phyloP scores from a whole-genome alignment of 2,329 filamentous ascomycete genomes.

The Fusarium mundagurra region DNA sequence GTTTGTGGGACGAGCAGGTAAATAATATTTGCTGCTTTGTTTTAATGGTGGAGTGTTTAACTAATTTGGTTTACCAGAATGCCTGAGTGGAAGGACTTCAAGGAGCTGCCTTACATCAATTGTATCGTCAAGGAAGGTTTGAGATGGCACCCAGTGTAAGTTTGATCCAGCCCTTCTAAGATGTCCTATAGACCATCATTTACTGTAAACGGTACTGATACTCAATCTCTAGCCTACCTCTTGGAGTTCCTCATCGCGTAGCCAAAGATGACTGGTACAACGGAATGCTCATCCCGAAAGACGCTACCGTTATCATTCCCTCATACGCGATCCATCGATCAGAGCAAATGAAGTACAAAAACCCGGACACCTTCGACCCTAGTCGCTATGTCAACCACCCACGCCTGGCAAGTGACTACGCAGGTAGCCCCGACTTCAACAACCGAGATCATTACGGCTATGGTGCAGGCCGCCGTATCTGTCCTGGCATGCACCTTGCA shows the following conservation, averaged over 20 bases:
- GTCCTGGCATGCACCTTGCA: neutral
- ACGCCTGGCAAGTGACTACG: neutral
- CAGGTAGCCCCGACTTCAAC: neutral
- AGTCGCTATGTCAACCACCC: neutral
- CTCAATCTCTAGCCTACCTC: neutral
- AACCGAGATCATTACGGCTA: neutral
- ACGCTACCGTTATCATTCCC: neutral
- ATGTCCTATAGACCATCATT: too few species aligned
- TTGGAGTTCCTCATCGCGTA: neutral
- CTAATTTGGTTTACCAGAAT: neutral
- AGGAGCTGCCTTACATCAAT: neutral
- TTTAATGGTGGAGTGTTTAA: rapidly evolving
- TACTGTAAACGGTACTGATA: neutral
- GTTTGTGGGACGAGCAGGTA: neutral
- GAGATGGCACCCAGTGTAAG: neutral
- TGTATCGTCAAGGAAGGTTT: neutral
- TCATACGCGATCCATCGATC: neutral
- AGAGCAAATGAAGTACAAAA: neutral
- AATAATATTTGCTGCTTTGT: rapidly evolving
- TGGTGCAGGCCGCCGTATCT: neutral
- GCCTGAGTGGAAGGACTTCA: neutral
- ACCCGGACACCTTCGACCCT: neutral
- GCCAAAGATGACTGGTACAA: neutral
- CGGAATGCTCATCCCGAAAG: neutral
- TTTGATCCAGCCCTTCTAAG: neutral